A percentile compares a stretch with the other conserved stretches of the same genome.
Evolutionary conservation across 306 rosid species (phyloP).

Genomic region (Fragaria iinumae): DNA sequence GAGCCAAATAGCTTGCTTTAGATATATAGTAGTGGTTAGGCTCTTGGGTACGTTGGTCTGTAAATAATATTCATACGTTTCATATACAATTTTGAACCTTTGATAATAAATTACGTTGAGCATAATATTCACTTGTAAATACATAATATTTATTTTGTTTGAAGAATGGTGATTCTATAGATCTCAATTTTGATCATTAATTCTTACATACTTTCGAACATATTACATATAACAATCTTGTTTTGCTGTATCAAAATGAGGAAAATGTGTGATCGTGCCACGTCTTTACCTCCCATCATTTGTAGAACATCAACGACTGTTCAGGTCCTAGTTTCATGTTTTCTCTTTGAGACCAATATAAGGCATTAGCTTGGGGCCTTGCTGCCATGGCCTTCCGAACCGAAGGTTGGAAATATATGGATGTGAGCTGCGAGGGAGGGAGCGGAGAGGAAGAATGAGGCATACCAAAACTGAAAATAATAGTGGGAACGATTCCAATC

Average conservation of each 20-base stretch:
- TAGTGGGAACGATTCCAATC: no score
- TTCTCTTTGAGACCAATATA: neutral
- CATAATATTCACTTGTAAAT: neutral
- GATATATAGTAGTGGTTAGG: neutral
- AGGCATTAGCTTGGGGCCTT: neutral
- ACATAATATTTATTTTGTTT: neutral
- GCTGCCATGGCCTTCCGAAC: neutral
- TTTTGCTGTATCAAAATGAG: neutral
- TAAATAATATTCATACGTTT: neutral
- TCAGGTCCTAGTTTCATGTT: neutral
- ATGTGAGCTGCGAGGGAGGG: neutral
- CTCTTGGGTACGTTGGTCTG: neutral
- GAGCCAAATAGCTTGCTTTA: neutral
- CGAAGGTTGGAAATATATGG: neutral
- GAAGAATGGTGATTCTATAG: neutral
- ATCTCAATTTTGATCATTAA: neutral
- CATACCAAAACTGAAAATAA: no score
- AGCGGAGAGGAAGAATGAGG: neutral
- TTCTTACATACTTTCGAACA: neutral
- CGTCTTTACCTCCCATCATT: neutral
- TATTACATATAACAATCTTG: neutral
- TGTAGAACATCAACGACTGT: neutral
- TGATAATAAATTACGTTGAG: neutral
- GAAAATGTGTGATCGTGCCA: neutral
- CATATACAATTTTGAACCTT: slow-evolving; percentile 2